Evolutionary conservation across 1,139 yeast species (phyloP).

Genomic region (Blastobotrys arbuscula): DNA sequence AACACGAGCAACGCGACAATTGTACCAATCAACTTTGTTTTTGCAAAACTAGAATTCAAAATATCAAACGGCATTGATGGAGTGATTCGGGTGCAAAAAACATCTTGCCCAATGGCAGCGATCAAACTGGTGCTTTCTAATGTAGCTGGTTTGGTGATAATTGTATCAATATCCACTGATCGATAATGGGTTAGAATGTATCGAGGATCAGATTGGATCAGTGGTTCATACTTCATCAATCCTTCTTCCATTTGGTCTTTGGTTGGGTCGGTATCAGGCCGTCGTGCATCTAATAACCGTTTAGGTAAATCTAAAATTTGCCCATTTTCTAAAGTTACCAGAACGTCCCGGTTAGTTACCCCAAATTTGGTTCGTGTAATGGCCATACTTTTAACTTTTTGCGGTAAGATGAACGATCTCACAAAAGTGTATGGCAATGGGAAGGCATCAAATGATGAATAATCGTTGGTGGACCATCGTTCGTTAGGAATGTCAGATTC

Average conservation of each 20-base stretch:
- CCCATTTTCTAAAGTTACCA: slow-evolving; percentile 54
- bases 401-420: slow-evolving; percentile 54
- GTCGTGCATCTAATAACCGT: slow-evolving; percentile 33
- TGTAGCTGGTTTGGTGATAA: slow-evolving; percentile 56
- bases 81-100: slow-evolving; percentile 69
- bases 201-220: slow-evolving; percentile 46
- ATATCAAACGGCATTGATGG: slow-evolving; percentile 86
- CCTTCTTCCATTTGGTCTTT: slow-evolving; percentile 56
- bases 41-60: slow-evolving; percentile 63
- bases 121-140: slow-evolving; percentile 78
- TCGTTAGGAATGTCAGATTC: slow-evolving; percentile 52
- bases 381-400: slow-evolving; percentile 45
- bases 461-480: slow-evolving; percentile 31
- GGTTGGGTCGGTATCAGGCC: slow-evolving; percentile 48
- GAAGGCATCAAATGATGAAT: slow-evolving; percentile 38
- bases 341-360: slow-evolving; percentile 63
- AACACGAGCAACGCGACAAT: slow-evolving; percentile 47
- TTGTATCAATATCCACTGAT: slow-evolving; percentile 28
- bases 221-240: slow-evolving; percentile 61
- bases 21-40: slow-evolving; percentile 56
- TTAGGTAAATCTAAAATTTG: slow-evolving; percentile 71
- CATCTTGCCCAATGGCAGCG: slow-evolving; percentile 58
- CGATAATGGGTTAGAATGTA: slow-evolving; percentile 41
- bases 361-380: slow-evolving; percentile 67
- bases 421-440: slow-evolving; percentile 42